Evolutionary conservation across 2,329 filamentous ascomycete species (phyloP).

Genomic region (Claviceps citrina): DNA sequence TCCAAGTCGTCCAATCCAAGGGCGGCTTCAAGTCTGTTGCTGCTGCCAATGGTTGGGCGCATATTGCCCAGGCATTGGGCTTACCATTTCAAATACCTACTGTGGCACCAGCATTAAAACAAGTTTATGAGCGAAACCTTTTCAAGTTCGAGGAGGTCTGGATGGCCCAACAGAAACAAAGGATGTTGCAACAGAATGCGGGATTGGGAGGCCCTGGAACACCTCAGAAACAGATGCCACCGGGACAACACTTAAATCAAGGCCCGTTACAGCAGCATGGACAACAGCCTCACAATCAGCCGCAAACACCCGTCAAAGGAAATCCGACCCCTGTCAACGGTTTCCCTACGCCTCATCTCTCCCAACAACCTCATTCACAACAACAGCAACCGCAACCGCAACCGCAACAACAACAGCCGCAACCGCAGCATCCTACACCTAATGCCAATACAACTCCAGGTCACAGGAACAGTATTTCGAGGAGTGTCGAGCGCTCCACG

Average conservation of each 20-base stretch:
- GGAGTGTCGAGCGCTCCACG: slow-evolving; percentile 28
- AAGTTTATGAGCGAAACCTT: slow-evolving; percentile 62
- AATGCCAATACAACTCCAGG: slow-evolving; percentile 21
- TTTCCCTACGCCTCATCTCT: slow-evolving; percentile 21
- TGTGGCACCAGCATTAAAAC: slow-evolving; percentile 54
- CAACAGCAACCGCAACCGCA: slow-evolving; percentile 6
- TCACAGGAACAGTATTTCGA: slow-evolving; percentile 33
- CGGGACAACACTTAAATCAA: slow-evolving; percentile 20
- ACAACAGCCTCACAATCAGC: slow-evolving; percentile 21
- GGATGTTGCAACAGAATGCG: slow-evolving; percentile 32
- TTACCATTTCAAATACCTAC: slow-evolving; percentile 49
- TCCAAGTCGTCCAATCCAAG: slow-evolving; percentile 56
- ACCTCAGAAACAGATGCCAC: slow-evolving; percentile 24
- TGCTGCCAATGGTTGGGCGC: slow-evolving; percentile 55
- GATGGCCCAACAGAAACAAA: slow-evolving; percentile 38
- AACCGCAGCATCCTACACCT: slow-evolving; percentile 10
- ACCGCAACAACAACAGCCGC: slow-evolving; percentile 14
- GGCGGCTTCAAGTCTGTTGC: slow-evolving; percentile 66
- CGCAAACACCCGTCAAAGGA: slow-evolving; percentile 26
- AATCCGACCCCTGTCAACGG: slow-evolving; percentile 23
- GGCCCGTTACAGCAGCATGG: slow-evolving; percentile 18
- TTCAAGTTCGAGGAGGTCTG: slow-evolving; percentile 61
- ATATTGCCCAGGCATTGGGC: slow-evolving; percentile 50
- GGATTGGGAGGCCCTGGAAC: slow-evolving; percentile 7
- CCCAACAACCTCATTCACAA: slow-evolving; percentile 9